These are phyloP conservation scores for Debaryomycetaceae sp. DNA, from an alignment of 1,139 yeast genomes.

Conservation along the genomic window DNA sequence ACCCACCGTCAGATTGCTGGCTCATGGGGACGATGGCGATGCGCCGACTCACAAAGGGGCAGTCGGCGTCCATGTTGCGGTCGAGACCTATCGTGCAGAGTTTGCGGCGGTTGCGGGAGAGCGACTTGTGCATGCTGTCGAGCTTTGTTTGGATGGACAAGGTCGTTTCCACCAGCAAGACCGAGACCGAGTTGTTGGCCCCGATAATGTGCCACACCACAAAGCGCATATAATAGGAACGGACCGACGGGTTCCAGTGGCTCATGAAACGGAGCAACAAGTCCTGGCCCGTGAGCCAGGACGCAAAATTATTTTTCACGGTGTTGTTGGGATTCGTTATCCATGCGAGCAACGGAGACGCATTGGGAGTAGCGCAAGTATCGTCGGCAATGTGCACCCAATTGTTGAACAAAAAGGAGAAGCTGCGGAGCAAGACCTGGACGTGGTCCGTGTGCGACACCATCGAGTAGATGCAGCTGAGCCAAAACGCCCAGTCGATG, in stretches of 20 bases:
- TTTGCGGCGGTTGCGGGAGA: conserved; percentile 7
- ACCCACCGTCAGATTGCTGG: conserved; percentile 15
- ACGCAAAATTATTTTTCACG: conserved; percentile 35
- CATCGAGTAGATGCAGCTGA: conserved; percentile 49
- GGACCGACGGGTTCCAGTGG: conserved; percentile 72
- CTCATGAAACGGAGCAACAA: conserved; percentile 50
- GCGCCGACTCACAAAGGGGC: conserved; percentile 42
- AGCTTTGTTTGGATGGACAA: conserved; percentile 19
- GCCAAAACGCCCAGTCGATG: conserved; percentile 73
- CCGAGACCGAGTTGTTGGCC: conserved; percentile 29
- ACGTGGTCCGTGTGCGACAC: conserved; percentile 48
- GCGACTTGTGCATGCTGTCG: conserved; percentile 12
- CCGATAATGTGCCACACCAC: conserved; percentile 61
- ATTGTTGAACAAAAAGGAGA: conserved; percentile 58
- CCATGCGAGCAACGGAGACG: conserved; percentile 16
- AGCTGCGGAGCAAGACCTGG: conserved; percentile 49
- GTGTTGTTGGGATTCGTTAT: conserved; percentile 23
- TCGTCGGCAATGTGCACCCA: conserved; percentile 60
- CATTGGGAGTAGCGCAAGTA: conserved; percentile 1
- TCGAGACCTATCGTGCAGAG: conserved; percentile 6
- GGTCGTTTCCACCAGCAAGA: conserved; percentile 22
- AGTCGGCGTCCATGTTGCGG: conserved; percentile 26
- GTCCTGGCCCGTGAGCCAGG: conserved; percentile 41
- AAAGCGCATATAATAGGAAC: conserved; percentile 58
- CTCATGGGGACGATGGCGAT: conserved; percentile 32